Evolutionary conservation across 2,329 filamentous ascomycete genomes (phyloP).

Genomic region (Ophiocordyceps unilateralis): DNA sequence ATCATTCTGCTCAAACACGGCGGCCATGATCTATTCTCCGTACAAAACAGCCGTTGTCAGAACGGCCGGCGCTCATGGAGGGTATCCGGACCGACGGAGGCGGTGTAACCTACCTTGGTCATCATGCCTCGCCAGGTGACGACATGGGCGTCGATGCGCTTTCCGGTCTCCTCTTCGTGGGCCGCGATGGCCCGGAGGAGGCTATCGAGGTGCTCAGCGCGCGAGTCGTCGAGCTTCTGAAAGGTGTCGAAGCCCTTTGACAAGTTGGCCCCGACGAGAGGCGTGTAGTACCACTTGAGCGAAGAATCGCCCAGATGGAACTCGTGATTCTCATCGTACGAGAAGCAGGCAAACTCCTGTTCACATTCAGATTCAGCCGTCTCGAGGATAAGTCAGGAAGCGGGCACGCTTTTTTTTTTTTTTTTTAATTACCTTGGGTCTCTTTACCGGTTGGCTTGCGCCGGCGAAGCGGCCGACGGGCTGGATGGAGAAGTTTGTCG

Average conservation of each 20-base stretch:
- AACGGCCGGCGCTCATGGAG: background rate
- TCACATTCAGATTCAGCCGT: background rate
- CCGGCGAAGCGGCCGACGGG: conserved; percentile 54
- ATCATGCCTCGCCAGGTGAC: conserved; percentile 97
- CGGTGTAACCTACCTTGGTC: conserved; percentile 54
- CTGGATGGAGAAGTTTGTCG: conserved; percentile 42
- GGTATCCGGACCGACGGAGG: background rate
- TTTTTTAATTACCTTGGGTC: conserved; percentile 44
- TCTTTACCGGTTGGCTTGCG: conserved; percentile 50
- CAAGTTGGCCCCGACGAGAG: conserved; percentile 52
- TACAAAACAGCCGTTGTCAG: background rate
- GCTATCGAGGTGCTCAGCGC: conserved; percentile 78
- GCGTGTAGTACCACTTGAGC: conserved; percentile 77
- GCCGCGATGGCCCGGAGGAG: conserved; percentile 59
- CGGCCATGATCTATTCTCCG: conserved; percentile 54
- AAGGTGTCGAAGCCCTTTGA: conserved; percentile 71
- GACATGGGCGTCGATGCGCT: conserved; percentile 57
- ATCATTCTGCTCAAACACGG: conserved; percentile 67
- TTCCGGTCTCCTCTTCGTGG: conserved; percentile 51
- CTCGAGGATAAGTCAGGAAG: background rate
- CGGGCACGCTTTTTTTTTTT: conserved; percentile 2
- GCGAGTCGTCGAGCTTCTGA: conserved; percentile 60
- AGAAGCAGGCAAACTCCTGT: conserved; percentile 84
- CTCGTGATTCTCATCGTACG: conserved; percentile 69
- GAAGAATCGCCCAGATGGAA: conserved; percentile 65